Percentiles rank a stretch among this genome's conserved stretches.
These are phyloP conservation scores for Russula sp. DNA, from an alignment of 768 basidiomycete genomes.

Conservation along the genomic window DNA sequence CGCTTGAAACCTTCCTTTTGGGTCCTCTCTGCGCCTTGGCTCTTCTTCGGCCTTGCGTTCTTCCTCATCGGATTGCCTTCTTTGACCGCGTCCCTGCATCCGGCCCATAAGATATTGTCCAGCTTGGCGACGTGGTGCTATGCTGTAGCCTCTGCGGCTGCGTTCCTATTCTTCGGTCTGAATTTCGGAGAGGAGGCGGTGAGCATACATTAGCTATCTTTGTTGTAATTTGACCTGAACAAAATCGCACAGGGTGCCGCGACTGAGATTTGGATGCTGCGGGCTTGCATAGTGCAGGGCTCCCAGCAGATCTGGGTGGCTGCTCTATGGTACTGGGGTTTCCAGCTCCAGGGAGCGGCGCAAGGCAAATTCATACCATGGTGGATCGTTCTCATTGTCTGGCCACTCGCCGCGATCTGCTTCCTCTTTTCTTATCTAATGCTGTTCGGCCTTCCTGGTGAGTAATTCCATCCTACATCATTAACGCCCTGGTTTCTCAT, in stretches of 20 bases:
- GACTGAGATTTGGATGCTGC: slow-evolving; percentile 89
- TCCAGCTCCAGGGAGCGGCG: slow-evolving; percentile 58
- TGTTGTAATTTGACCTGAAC: slow-evolving; percentile 19
- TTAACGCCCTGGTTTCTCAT: slow-evolving; percentile 22
- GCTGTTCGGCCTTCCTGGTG: slow-evolving; percentile 83
- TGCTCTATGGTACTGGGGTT: slow-evolving; percentile 95
- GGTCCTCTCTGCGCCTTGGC: slow-evolving; percentile 82
- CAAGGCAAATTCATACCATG: slow-evolving; percentile 64
- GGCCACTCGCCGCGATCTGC: slow-evolving; percentile 77
- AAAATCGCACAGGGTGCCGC: slow-evolving; percentile 68
- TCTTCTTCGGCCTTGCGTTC: slow-evolving; percentile 89
- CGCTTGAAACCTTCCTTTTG: slow-evolving; percentile 84
- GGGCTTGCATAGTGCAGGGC: slow-evolving; percentile 91
- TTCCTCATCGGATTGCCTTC: slow-evolving; percentile 89
- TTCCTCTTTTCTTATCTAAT: slow-evolving; percentile 79
- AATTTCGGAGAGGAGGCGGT: slow-evolving; percentile 98
- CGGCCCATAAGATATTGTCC: slow-evolving; percentile 63
- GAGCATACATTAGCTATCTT: slow-evolving; percentile 30
- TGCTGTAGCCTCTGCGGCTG: slow-evolving; percentile 88
- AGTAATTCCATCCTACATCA: slow-evolving; percentile 30
- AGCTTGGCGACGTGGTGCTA: slow-evolving; percentile 87
- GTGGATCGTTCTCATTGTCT: slow-evolving; percentile 78
- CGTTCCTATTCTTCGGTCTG: slow-evolving; percentile 90
- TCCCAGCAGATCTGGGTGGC: slow-evolving; percentile 96
- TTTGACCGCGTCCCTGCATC: slow-evolving; percentile 53